Evolutionary conservation across 495 filamentous ascomycete species (phyloP).

Genomic region (Paragyromitra xinjiangensis): DNA sequence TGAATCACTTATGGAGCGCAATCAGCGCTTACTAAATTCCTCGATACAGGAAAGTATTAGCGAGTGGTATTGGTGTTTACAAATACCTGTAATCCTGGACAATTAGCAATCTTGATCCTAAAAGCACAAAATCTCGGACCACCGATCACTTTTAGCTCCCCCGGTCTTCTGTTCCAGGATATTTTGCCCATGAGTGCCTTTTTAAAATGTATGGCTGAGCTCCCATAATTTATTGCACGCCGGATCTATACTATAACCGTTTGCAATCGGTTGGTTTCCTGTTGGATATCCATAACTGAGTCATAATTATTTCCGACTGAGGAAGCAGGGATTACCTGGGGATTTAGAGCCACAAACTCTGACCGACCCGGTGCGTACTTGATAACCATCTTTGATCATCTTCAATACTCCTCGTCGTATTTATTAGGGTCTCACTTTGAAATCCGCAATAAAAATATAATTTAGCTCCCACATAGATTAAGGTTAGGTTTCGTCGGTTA

Average conservation of each 20-base stretch:
- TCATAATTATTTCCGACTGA: neutral
- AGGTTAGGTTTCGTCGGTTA: neutral
- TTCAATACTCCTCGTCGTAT: neutral
- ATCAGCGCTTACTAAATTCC: neutral
- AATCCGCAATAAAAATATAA: no score
- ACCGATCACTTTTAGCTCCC: neutral
- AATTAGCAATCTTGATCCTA: constrained; percentile 5
- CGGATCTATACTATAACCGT: neutral
- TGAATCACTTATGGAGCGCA: neutral
- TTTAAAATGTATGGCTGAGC: neutral
- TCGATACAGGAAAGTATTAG: constrained; percentile 2
- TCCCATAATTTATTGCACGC: neutral
- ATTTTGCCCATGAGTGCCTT: neutral
- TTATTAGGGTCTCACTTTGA: neutral
- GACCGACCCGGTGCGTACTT: neutral
- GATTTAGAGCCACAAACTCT: neutral
- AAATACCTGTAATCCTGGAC: neutral
- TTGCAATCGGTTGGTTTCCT: neutral
- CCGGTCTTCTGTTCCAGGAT: neutral
- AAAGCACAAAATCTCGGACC: constrained; percentile 1
- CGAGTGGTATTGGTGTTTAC: neutral
- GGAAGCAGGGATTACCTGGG: neutral
- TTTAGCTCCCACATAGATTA: neutral
- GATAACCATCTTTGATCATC: neutral
- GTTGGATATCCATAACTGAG: neutral